phyloP scores from a whole-genome alignment of 768 basidiomycete species.

The Hortiboletus campestris region DNA sequence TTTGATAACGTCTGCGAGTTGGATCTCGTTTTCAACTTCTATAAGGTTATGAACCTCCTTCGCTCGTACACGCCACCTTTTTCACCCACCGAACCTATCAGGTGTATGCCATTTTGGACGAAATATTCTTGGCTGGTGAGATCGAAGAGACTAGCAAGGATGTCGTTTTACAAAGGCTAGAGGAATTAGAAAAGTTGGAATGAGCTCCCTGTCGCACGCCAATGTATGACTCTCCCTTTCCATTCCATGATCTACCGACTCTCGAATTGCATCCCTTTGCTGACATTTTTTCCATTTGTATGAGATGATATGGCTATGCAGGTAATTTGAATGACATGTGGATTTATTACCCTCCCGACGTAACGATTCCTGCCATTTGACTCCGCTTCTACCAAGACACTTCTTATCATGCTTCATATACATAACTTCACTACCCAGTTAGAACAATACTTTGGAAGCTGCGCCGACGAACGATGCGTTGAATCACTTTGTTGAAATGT shows the following conservation, averaged over 20 bases:
- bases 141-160: slow-evolving; percentile 98
- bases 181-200: slow-evolving; percentile 91
- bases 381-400: background rate
- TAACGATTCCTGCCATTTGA: background rate
- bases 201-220: slow-evolving; percentile 33
- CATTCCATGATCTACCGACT: slow-evolving; percentile 6
- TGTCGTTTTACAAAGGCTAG: slow-evolving; percentile 86
- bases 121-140: slow-evolving; percentile 97
- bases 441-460: background rate
- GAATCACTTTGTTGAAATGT: background rate
- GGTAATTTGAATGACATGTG: background rate
- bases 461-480: background rate
- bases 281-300: slow-evolving; percentile 11
- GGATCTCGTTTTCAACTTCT: slow-evolving; percentile 98
- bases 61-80: background rate
- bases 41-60: slow-evolving; percentile 59
- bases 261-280: slow-evolving; percentile 8
- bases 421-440: background rate
- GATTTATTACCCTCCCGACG: background rate
- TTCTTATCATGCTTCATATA: background rate
- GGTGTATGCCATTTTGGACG: slow-evolving; percentile 98
- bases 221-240: slow-evolving; percentile 5
- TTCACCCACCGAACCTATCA: slow-evolving; percentile 28
- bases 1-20: slow-evolving; percentile 99
- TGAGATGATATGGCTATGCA: background rate